A percentile compares a stretch with the other conserved stretches of the same genome.
Conservation (phyloP, 2,329 filamentous ascomycete genomes). For the Trichophyton benhamiae region DNA sequence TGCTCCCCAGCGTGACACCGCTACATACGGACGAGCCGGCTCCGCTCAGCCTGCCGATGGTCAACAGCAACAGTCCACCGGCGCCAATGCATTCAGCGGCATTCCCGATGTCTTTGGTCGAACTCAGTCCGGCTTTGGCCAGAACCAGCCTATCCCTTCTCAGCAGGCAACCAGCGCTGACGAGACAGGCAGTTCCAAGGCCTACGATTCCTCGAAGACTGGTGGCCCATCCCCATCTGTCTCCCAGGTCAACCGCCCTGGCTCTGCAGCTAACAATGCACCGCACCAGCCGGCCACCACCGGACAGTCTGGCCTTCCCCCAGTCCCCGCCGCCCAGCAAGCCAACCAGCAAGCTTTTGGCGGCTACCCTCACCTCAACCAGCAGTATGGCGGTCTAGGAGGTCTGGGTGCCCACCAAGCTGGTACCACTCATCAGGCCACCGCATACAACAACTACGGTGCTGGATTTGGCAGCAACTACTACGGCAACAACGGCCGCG, state of each 20-base stretch:
- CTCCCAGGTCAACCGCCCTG: constrained; percentile 50
- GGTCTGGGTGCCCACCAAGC: constrained; percentile 30
- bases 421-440: constrained; percentile 27
- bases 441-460: constrained; percentile 33
- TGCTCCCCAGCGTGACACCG: constrained; percentile 36
- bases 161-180: constrained; percentile 38
- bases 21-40: constrained; percentile 49
- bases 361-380: constrained; percentile 43
- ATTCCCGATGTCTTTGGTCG: constrained; percentile 50
- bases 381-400: constrained; percentile 38
- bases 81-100: constrained; percentile 39
- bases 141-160: constrained; percentile 41
- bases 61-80: constrained; percentile 37
- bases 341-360: constrained; percentile 43
- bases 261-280: constrained; percentile 49
- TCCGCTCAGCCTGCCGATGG: constrained; percentile 45
- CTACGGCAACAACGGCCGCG: constrained; percentile 33
- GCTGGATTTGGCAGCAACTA: constrained; percentile 32
- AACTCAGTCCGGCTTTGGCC: constrained; percentile 45
- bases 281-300: constrained; percentile 37
- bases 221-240: constrained; percentile 49
- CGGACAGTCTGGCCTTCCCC: constrained; percentile 40
- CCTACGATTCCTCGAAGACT: constrained; percentile 45
- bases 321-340: constrained; percentile 41
- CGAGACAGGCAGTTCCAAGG: constrained; percentile 40